Evolutionary conservation across 805 yeast species (phyloP).

Genomic region (Candida sithepensis): DNA sequence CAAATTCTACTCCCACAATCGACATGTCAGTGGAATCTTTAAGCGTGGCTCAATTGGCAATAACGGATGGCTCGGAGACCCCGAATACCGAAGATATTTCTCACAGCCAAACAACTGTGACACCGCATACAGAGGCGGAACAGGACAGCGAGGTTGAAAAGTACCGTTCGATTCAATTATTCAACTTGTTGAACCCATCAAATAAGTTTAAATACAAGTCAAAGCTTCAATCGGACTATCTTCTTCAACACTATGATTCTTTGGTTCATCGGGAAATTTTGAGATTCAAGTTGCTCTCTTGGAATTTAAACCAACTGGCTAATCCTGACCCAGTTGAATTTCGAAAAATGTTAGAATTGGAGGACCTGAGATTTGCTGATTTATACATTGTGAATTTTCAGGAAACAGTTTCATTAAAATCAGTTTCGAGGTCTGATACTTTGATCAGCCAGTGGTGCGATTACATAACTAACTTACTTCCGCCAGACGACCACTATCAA

Average conservation of each 20-base stretch:
- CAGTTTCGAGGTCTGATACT: slow-evolving; percentile 35
- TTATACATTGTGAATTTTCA: slow-evolving; percentile 44
- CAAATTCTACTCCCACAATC: no score
- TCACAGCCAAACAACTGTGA: neutral
- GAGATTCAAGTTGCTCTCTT: slow-evolving; percentile 31
- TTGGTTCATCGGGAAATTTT: slow-evolving; percentile 4
- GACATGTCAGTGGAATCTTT: slow-evolving; percentile 1
- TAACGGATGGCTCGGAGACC: slow-evolving; percentile 1
- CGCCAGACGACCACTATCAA: slow-evolving; percentile 26
- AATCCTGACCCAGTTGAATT: slow-evolving; percentile 11
- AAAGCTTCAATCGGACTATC: slow-evolving; percentile 18
- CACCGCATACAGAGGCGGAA: neutral
- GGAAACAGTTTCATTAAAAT: slow-evolving; percentile 47
- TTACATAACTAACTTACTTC: slow-evolving; percentile 21
- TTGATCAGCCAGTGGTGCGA: slow-evolving; percentile 34
- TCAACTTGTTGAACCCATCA: slow-evolving; percentile 25
- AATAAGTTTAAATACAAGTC: slow-evolving; percentile 21
- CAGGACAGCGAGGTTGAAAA: neutral
- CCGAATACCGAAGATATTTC: neutral
- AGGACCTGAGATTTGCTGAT: slow-evolving; percentile 23
- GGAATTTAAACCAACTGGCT: slow-evolving; percentile 35
- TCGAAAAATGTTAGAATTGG: slow-evolving; percentile 12
- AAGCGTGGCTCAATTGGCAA: slow-evolving; percentile 1
- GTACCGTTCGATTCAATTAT: slow-evolving; percentile 12
- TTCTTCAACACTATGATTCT: slow-evolving; percentile 8